These are phyloP conservation scores for Phytophthora megakarya DNA, from an alignment of 352 stramenopile species.

Conservation along the genomic window DNA sequence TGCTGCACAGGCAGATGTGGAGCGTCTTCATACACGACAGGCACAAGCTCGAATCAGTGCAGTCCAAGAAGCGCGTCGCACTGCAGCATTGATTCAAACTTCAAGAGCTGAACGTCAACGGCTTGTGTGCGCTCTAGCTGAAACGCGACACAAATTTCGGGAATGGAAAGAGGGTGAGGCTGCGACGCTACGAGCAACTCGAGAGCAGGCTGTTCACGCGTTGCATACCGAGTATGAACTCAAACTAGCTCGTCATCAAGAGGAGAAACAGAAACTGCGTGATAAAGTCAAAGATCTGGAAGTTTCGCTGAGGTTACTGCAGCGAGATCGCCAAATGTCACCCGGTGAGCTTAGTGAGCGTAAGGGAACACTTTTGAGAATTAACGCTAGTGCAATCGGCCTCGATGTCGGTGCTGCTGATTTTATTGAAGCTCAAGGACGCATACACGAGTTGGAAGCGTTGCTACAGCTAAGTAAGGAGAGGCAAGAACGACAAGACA, in stretches of 20 bases:
- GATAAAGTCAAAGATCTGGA: slow-evolving; percentile 79
- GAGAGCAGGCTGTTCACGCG: slow-evolving; percentile 61
- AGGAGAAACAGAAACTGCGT: slow-evolving; percentile 74
- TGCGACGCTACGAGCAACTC: slow-evolving; percentile 43
- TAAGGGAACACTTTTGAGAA: slow-evolving; percentile 58
- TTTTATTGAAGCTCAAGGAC: slow-evolving; percentile 59
- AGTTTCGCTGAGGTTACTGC: slow-evolving; percentile 63
- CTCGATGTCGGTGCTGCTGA: slow-evolving; percentile 52
- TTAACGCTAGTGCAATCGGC: slow-evolving; percentile 18
- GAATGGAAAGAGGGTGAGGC: slow-evolving; percentile 71
- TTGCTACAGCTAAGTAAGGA: slow-evolving; percentile 62
- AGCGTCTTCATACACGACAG: slow-evolving; percentile 31
- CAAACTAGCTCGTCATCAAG: slow-evolving; percentile 67
- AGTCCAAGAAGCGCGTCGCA: slow-evolving; percentile 36
- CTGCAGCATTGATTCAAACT: slow-evolving; percentile 24
- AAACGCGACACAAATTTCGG: slow-evolving; percentile 68
- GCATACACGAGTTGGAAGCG: slow-evolving; percentile 62
- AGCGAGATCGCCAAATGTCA: slow-evolving; percentile 64
- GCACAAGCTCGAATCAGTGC: slow-evolving; percentile 26
- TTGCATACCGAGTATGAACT: slow-evolving; percentile 68
- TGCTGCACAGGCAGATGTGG: slow-evolving; percentile 27
- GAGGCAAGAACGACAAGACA: slow-evolving; percentile 61
- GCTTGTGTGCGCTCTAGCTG: slow-evolving; percentile 53
- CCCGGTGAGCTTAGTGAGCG: slow-evolving; percentile 64
- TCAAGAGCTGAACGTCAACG: slow-evolving; percentile 53